Conservation (phyloP, 495 filamentous ascomycete species). For the Barbatosphaeria neglecta region DNA sequence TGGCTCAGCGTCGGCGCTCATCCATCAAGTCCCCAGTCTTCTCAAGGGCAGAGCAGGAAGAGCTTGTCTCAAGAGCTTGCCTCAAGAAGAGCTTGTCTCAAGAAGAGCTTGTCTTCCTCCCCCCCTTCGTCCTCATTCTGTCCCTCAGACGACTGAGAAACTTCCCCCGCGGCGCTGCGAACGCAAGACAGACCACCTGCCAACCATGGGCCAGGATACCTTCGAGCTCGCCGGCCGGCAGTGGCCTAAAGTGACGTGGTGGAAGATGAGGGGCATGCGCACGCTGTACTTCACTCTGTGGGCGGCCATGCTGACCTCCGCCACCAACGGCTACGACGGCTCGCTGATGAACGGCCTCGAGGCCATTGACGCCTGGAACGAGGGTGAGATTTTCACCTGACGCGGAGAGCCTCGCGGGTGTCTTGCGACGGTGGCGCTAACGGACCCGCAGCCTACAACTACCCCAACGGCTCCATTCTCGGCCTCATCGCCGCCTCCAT, state of each 20-base stretch:
- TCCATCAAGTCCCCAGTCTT: no score
- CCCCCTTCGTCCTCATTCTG: background rate
- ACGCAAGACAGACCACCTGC: background rate
- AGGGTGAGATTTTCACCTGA: slow-evolving; percentile 8
- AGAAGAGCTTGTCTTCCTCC: background rate
- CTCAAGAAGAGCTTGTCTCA: no score
- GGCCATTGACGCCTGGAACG: slow-evolving; percentile 30
- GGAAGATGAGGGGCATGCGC: slow-evolving; percentile 26
- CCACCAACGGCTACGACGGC: slow-evolving; percentile 10
- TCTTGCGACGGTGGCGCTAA: no score
- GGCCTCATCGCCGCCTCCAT: slow-evolving; percentile 46
- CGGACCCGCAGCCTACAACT: slow-evolving; percentile 6
- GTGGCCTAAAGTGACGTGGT: slow-evolving; percentile 29
- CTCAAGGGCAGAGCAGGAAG: no score
- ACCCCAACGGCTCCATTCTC: slow-evolving; percentile 10
- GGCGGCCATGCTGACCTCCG: slow-evolving; percentile 27
- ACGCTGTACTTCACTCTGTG: slow-evolving; percentile 24
- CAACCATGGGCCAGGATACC: slow-evolving; percentile 26
- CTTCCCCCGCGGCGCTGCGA: no score
- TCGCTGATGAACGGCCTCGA: slow-evolving; percentile 44
- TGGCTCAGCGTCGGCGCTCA: background rate
- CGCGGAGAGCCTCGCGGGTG: no score
- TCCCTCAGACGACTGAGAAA: no score
- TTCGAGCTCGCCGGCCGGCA: slow-evolving; percentile 29
- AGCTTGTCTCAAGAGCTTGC: no score